These are phyloP conservation scores for Nevesoporus exiguus DNA, from an alignment of 768 basidiomycete genomes.

Conservation along the genomic window DNA sequence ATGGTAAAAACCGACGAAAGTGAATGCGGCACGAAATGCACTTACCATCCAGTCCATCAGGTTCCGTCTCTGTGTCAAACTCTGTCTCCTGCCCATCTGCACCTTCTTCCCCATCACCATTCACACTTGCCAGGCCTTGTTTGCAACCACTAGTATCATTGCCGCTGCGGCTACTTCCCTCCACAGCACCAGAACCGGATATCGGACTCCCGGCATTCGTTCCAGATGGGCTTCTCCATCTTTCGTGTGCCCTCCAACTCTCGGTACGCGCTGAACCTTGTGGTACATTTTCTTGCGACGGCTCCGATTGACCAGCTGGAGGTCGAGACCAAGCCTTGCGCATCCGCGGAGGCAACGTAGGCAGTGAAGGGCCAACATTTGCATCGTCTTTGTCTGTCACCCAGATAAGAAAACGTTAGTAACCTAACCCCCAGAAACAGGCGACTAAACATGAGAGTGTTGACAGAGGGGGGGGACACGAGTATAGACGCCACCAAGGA, in stretches of 20 bases:
- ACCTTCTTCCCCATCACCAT: slow-evolving; percentile 13
- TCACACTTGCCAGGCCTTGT: not conserved
- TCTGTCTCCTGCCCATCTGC: slow-evolving; percentile 29
- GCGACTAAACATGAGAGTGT: not conserved
- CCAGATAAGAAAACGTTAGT: not conserved
- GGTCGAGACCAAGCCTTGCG: slow-evolving; percentile 43
- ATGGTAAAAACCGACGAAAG: not conserved
- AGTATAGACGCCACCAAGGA: not conserved
- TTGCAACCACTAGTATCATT: not conserved
- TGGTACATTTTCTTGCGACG: not conserved
- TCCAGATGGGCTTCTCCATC: slow-evolving; percentile 22
- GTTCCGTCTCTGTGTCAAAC: slow-evolving; percentile 32
- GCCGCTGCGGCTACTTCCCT: not conserved
- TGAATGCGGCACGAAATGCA: not conserved
- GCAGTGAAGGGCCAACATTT: slow-evolving; percentile 13
- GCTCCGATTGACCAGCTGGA: not conserved
- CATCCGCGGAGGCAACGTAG: slow-evolving; percentile 59
- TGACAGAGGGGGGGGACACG: not conserved
- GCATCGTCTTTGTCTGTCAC: slow-evolving; percentile 9
- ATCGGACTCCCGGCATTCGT: slow-evolving; percentile 21
- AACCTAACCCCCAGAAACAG: not conserved
- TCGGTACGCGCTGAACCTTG: not conserved
- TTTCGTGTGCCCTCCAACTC: slow-evolving; percentile 13
- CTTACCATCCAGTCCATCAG: slow-evolving; percentile 26
- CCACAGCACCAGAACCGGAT: slow-evolving; percentile 8